phyloP scores from a whole-genome alignment of 805 yeast species.

The Yamadazyma scolyti region DNA sequence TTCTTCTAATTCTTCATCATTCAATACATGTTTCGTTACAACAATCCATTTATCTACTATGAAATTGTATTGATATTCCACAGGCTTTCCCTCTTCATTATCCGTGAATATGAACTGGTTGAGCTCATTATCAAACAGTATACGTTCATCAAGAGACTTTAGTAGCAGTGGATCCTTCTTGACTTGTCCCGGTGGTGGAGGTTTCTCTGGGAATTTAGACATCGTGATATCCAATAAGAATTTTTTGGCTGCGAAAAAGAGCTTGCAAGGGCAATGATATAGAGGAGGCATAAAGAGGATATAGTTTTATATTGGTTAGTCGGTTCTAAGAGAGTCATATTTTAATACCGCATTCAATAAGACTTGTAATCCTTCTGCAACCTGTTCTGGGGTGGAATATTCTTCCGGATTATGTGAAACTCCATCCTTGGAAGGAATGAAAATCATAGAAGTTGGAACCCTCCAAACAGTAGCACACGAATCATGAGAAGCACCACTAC shows the following conservation, averaged over 20 bases:
- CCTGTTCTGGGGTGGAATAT: conserved; percentile 60
- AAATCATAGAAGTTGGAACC: conserved; percentile 72
- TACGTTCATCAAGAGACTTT: conserved; percentile 18
- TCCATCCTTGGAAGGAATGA: conserved; percentile 45
- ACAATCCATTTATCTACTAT: conserved; percentile 18
- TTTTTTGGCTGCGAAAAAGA: conserved; percentile 1
- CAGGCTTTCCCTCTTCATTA: conserved; percentile 6
- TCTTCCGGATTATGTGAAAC: conserved; percentile 61
- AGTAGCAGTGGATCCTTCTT: conserved; percentile 12
- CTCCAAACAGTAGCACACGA: conserved; percentile 54
- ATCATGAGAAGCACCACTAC: conserved; percentile 75
- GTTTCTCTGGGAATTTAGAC: conserved; percentile 14
- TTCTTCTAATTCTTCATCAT: conserved; percentile 18
- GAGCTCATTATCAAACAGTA: conserved; percentile 18
- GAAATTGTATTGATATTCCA: conserved; percentile 20
- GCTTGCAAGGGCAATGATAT: too few species aligned
- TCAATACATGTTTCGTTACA: conserved; percentile 8
- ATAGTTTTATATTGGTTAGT: too few species aligned
- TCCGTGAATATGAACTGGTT: conserved; percentile 19
- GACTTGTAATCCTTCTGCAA: conserved; percentile 57
- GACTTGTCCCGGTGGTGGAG: conserved; percentile 14
- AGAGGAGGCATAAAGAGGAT: too few species aligned
- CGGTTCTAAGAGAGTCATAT: conserved; percentile 21
- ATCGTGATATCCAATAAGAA: not conserved
- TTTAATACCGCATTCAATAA: conserved; percentile 44